Conservation (phyloP, 352 stramenopile species). For the Globisporangium nunn region DNA sequence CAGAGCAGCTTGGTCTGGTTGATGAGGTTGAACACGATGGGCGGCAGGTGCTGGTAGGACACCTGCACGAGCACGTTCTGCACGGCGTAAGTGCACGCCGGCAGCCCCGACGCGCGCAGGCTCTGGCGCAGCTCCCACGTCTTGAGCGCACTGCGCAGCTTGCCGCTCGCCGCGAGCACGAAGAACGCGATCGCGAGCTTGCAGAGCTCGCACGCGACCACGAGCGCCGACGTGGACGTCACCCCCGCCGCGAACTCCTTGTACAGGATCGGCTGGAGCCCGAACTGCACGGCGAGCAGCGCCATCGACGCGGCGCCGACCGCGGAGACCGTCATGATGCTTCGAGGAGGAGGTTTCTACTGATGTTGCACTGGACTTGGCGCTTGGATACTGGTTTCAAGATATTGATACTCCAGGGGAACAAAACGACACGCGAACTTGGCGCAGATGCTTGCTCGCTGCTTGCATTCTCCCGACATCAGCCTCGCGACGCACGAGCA, state of each 20-base stretch:
- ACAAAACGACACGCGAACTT: too few relatives aligned
- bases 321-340: slow-evolving; percentile 1
- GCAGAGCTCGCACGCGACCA: slow-evolving; percentile 66
- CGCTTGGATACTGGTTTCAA: not conserved
- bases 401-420: not conserved
- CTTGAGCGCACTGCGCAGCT: slow-evolving; percentile 28
- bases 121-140: slow-evolving; percentile 54
- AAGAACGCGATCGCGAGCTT: slow-evolving; percentile 60
- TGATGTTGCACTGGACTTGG: too few relatives aligned
- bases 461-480: too few relatives aligned
- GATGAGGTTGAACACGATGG: slow-evolving; percentile 82
- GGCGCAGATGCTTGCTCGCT: too few relatives aligned
- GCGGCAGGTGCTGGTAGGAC: slow-evolving; percentile 74
- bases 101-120: slow-evolving; percentile 57
- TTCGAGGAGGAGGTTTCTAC: too few relatives aligned
- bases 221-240: slow-evolving; percentile 53
- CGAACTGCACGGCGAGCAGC: slow-evolving; percentile 75
- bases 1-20: slow-evolving; percentile 87
- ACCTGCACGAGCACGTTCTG: slow-evolving; percentile 85
- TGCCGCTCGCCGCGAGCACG: slow-evolving; percentile 32
- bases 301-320: slow-evolving; percentile 28
- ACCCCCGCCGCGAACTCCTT: slow-evolving; percentile 60
- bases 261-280: slow-evolving; percentile 77
- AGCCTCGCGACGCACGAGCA: too few relatives aligned
- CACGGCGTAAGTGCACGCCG: slow-evolving; percentile 79